These are phyloP conservation scores for Dendrothele bispora DNA, from an alignment of 768 basidiomycete species.

Conservation along the genomic window DNA sequence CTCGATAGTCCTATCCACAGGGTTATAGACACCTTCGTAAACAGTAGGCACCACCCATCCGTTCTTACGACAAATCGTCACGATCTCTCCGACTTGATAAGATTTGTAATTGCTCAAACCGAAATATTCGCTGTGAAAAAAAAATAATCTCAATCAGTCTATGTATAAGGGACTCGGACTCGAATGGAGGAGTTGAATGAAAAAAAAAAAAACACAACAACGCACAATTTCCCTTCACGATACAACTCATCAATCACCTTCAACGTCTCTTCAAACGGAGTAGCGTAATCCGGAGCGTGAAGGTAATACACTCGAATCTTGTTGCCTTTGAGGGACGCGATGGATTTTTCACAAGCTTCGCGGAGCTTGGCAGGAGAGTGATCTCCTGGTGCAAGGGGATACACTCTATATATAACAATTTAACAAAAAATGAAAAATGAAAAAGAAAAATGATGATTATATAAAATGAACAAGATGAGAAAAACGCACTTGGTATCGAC, in stretches of 20 bases:
- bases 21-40: slow-evolving; percentile 34
- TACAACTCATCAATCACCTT: slow-evolving; percentile 37
- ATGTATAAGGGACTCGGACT: background rate
- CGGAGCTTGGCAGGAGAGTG: slow-evolving; percentile 38
- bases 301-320: slow-evolving; percentile 49
- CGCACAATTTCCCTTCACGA: slow-evolving; percentile 27
- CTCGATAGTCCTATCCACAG: slow-evolving; percentile 19
- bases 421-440: too few relatives aligned
- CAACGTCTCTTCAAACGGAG: slow-evolving; percentile 43
- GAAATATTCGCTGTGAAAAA: slow-evolving; percentile 40
- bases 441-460: background rate
- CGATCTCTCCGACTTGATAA: slow-evolving; percentile 49
- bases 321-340: slow-evolving; percentile 28
- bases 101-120: slow-evolving; percentile 48
- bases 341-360: slow-evolving; percentile 37
- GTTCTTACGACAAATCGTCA: slow-evolving; percentile 42
- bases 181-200: too few relatives aligned
- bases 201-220: too few relatives aligned
- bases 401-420: slow-evolving; percentile 31
- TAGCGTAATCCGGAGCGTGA: slow-evolving; percentile 45
- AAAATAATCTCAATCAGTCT: background rate
- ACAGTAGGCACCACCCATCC: slow-evolving; percentile 43
- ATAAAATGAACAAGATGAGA: too few relatives aligned
- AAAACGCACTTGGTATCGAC: slow-evolving; percentile 45
- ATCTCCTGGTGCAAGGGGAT: slow-evolving; percentile 40